Conservation (phyloP, 2,329 filamentous ascomycete genomes). For the Penicillium psychrosexuale region DNA sequence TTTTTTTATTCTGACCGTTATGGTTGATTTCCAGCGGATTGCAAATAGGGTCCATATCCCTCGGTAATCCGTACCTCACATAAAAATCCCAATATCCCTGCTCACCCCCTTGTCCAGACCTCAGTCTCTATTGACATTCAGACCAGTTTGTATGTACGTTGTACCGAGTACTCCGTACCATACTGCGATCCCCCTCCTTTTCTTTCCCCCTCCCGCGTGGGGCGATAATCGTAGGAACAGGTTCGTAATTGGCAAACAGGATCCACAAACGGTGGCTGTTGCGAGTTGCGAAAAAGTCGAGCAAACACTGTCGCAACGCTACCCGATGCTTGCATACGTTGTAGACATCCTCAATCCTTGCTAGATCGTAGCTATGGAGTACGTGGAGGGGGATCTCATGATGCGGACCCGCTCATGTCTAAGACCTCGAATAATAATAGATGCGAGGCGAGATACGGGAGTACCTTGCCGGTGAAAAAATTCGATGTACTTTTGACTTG, state of each 20-base stretch:
- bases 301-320: constrained; percentile 14
- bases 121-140: constrained; percentile 4
- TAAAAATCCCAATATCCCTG: background rate
- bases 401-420: constrained; percentile 17
- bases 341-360: constrained; percentile 9
- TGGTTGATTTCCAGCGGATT: background rate
- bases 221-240: constrained; percentile 12
- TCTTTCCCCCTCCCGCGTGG: constrained; percentile 21
- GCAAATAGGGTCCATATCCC: background rate
- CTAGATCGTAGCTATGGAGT: background rate
- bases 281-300: background rate
- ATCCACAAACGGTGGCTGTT: constrained; percentile 24
- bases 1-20: constrained; percentile 3
- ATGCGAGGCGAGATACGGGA: constrained; percentile 2
- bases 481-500: constrained; percentile 1
- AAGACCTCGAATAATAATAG: constrained; percentile 11
- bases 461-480: background rate
- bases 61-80: constrained; percentile 2
- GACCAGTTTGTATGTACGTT: background rate
- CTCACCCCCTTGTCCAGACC: background rate
- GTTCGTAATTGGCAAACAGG: constrained; percentile 17
- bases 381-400: background rate
- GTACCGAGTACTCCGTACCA: background rate
- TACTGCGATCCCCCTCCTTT: constrained; percentile 3
- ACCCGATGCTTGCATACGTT: constrained; percentile 13